Base-by-base conservation (phyloP, 2,329 filamentous ascomycete species). In the Diaporthe longicolla region DNA sequence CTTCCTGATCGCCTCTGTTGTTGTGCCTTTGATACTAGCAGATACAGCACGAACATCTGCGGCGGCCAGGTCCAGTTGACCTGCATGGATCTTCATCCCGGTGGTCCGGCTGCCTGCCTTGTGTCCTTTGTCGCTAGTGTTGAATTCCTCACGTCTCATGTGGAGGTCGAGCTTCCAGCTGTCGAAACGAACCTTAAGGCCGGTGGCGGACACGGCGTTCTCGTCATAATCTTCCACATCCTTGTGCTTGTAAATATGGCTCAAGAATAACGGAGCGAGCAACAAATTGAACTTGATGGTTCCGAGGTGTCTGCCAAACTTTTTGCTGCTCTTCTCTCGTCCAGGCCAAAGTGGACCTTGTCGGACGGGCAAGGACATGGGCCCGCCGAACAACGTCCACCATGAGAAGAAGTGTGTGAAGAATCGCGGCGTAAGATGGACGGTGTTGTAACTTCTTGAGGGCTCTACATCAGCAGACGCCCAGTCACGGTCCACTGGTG, bases 361-460 rank as follows among this genome's bases (percentile, higher is more conserved):
- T 0, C 97, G 94, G 73, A 99, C 93, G 15, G 97, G 97, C 37
- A 99, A 87, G 15, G 96, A 97, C 92, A 98, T 95, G 11, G 96
- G 93, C 1, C 96, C 95, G 11, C 95, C 95, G 83, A 99, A 99
- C 78, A 98, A 91, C 0, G 94, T 96, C 95, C 95, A 98, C 97
- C 97, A 99, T 73, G 92, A 92, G 85, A 95, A 98, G 87, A 99
- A 99, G 82, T 99, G 97, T 0, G 96, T 98, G 82, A 99, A 99
- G 86, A 99, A 98, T 11, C 95, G 92, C 8, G 97, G 97, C 1
- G 94, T 97, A 40, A 99, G 89, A 82, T 99, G 97, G 1, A 98
- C 93, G 0, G 96, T 95, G 81, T 99, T 99, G 86, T 99, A 99
- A 81, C 96, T 98, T 76, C 92, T 90, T 1, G 95, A 97, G 4